These are phyloP conservation scores for Monosporozyma unispora DNA, from an alignment of 805 yeast species.

Conservation along the genomic window DNA sequence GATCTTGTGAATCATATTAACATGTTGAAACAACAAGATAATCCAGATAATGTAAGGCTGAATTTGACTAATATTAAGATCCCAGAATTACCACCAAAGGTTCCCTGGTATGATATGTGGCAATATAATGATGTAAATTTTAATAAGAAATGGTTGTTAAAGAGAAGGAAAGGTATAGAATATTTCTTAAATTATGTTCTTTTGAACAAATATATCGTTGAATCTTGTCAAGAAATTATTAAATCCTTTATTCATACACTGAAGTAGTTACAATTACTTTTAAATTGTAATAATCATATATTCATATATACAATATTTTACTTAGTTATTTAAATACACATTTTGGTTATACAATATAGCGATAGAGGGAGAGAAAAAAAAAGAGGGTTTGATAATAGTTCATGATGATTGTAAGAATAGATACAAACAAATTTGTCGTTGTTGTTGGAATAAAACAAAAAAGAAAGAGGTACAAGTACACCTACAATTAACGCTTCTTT, in stretches of 20 bases:
- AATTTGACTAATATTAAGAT: conserved; percentile 24
- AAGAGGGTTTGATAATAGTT: neutral
- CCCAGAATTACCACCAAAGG: conserved; percentile 45
- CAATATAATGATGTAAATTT: conserved; percentile 28
- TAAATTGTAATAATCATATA: neutral
- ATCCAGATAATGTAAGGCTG: conserved; percentile 10
- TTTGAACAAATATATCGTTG: conserved; percentile 36
- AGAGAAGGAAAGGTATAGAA: conserved; percentile 48
- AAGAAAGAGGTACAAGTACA: neutral
- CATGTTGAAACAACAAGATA: neutral
- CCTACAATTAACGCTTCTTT: conserved; percentile 35
- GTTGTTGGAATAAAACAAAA: neutral
- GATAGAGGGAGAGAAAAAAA: neutral
- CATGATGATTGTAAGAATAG: neutral
- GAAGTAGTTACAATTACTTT: neutral
- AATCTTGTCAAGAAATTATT: conserved; percentile 9
- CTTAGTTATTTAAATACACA: neutral
- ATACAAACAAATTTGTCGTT: neutral
- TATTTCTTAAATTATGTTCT: conserved; percentile 49
- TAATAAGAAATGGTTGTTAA: conserved; percentile 41
- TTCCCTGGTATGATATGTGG: conserved; percentile 31
- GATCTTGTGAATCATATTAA: conserved; percentile 20
- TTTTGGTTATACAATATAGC: neutral
- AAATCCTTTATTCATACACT: neutral
- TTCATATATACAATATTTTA: neutral